Evolutionary conservation across 139 green algal genomes (phyloP).

Genomic region (Coelastrella sp.): DNA sequence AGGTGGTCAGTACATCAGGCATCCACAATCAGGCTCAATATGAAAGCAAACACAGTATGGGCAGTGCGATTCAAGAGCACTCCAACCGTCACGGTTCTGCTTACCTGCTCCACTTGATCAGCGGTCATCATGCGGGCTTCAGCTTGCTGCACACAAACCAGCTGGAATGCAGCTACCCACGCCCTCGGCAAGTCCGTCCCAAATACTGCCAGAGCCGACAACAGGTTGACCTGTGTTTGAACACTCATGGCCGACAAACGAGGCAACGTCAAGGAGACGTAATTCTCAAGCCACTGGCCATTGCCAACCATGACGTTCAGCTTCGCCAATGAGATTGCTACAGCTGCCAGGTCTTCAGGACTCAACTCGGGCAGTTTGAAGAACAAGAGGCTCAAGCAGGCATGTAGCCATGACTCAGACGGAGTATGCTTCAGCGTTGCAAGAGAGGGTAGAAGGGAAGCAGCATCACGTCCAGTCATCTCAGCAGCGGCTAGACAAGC

Average conservation of each 20-base stretch:
- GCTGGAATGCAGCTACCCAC: conserved; percentile 41
- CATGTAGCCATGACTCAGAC: conserved; percentile 27
- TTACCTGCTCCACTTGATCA: conserved; percentile 36
- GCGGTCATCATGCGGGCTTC: conserved; percentile 9
- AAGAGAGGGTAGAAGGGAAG: background rate
- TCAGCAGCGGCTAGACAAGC: background rate
- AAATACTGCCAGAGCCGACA: conserved; percentile 26
- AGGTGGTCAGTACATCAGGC: background rate
- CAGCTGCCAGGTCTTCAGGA: background rate
- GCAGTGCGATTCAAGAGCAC: too few species aligned
- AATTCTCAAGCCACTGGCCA: conserved; percentile 28
- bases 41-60: too few species aligned
- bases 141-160: conserved; percentile 35
- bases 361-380: conserved; percentile 9
- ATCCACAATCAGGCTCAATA: too few species aligned
- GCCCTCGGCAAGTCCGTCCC: background rate
- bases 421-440: conserved; percentile 16
- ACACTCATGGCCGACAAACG: conserved; percentile 2
- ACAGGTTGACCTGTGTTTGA: conserved; percentile 14
- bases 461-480: conserved; percentile 19
- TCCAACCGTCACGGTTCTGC: background rate
- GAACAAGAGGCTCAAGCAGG: conserved; percentile 14
- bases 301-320: background rate
- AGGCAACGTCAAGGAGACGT: background rate
- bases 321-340: background rate